Evolutionary conservation across 805 yeast genomes (phyloP).

Genomic region (Wilhelminamyces savonicus): DNA sequence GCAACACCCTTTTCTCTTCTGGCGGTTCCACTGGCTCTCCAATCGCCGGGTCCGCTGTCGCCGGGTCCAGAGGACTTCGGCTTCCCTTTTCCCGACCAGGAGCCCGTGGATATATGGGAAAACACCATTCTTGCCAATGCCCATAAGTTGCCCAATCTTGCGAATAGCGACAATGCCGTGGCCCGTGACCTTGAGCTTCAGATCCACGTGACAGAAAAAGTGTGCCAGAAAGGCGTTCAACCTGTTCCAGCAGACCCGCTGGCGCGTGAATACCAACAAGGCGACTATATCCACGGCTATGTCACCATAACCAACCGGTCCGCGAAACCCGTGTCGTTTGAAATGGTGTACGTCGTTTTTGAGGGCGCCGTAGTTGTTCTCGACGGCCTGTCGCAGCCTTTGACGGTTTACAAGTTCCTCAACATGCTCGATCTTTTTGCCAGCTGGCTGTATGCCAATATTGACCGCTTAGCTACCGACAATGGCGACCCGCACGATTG

Average conservation of each 20-base stretch:
- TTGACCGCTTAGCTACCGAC: constrained; percentile 28
- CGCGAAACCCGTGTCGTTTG: constrained; percentile 29
- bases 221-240: constrained; percentile 33
- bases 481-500: constrained; percentile 31
- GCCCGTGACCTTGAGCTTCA: constrained; percentile 23
- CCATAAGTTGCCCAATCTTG: constrained; percentile 30
- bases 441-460: constrained; percentile 39
- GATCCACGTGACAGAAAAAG: constrained; percentile 29
- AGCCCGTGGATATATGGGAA: constrained; percentile 22
- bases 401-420: constrained; percentile 29
- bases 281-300: constrained; percentile 38
- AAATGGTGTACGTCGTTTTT: constrained; percentile 39
- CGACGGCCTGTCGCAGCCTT: constrained; percentile 18
- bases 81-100: constrained; percentile 4
- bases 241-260: constrained; percentile 29
- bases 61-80: too few species aligned
- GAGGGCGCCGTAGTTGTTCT: constrained; percentile 28
- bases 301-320: constrained; percentile 30
- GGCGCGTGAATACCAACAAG: constrained; percentile 29
- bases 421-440: constrained; percentile 41
- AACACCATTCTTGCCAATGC: constrained; percentile 38
- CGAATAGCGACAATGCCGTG: constrained; percentile 11
- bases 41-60: not conserved
- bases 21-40: constrained; percentile 1
- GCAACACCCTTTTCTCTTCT: too few species aligned